Percentiles rank a stretch among this genome's conserved stretches.
Evolutionary conservation across 768 basidiomycete species (phyloP).

Genomic region (Sarcodon aspratus): DNA sequence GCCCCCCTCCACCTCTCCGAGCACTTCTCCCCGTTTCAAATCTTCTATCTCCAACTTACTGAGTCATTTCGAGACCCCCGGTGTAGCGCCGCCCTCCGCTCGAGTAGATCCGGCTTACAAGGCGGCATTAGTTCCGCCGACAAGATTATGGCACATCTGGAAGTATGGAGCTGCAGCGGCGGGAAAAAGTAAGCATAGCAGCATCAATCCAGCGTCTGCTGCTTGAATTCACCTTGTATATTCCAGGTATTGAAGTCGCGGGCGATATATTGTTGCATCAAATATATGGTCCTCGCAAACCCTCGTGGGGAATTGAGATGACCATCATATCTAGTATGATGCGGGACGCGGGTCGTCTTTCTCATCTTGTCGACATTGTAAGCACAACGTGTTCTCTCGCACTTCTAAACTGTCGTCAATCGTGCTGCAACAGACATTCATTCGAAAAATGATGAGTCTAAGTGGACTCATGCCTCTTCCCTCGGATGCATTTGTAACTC

Average conservation of each 20-base stretch:
- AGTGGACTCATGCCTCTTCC: slow-evolving; percentile 78
- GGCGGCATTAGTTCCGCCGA: slow-evolving; percentile 37
- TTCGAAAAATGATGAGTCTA: slow-evolving; percentile 62
- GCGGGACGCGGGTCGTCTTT: slow-evolving; percentile 74
- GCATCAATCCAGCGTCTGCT: not conserved
- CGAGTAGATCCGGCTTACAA: slow-evolving; percentile 55
- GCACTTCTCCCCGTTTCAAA: not conserved
- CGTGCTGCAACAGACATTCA: slow-evolving; percentile 22
- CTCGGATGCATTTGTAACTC: slow-evolving; percentile 88
- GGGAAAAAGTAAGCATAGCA: slow-evolving; percentile 42
- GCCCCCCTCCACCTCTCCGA: not conserved
- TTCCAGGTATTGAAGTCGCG: slow-evolving; percentile 33
- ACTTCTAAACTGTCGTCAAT: not conserved
- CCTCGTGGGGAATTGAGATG: slow-evolving; percentile 93
- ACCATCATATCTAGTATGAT: slow-evolving; percentile 79
- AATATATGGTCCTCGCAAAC: slow-evolving; percentile 78
- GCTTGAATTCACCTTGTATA: not conserved
- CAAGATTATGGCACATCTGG: slow-evolving; percentile 63
- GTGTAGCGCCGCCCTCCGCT: slow-evolving; percentile 64
- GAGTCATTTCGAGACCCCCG: slow-evolving; percentile 53
- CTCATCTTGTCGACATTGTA: slow-evolving; percentile 76
- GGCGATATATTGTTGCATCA: slow-evolving; percentile 68
- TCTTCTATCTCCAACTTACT: slow-evolving; percentile 16
- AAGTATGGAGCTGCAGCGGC: slow-evolving; percentile 41
- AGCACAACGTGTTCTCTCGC: slow-evolving; percentile 14